Evolutionary conservation across 176 grass and related monocot genomes (phyloP).

Genomic region (Poa annua): DNA sequence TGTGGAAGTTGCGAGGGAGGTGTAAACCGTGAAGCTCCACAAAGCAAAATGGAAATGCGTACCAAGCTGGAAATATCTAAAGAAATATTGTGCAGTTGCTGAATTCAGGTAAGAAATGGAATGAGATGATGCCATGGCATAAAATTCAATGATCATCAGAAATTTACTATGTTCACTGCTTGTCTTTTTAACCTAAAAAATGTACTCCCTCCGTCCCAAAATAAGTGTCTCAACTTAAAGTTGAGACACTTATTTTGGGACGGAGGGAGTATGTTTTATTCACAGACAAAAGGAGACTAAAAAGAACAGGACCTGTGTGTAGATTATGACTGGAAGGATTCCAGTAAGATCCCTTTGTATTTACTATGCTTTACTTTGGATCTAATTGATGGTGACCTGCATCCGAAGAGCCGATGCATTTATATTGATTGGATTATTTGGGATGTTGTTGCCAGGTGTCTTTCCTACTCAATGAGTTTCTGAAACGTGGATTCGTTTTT

Average conservation of each 20-base stretch:
- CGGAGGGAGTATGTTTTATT: too few species aligned
- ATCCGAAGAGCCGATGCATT: slow-evolving; percentile 1
- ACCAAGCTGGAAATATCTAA: slow-evolving; percentile 9
- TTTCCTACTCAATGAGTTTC: slow-evolving; percentile 41
- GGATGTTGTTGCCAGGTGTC: slow-evolving; percentile 5
- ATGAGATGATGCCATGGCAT: slow-evolving; percentile 17
- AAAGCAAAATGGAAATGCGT: slow-evolving; percentile 32
- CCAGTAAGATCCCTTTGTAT: slow-evolving; percentile 37
- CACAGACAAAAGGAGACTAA: slow-evolving; percentile 25
- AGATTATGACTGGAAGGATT: slow-evolving; percentile 8
- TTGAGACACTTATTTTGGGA: too few species aligned
- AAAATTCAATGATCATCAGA: neutral
- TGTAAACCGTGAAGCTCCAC: slow-evolving; percentile 12
- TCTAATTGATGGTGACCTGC: slow-evolving; percentile 30
- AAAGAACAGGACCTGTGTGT: slow-evolving; percentile 10
- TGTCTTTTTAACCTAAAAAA: slow-evolving; percentile 12
- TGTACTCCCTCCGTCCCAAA: too few species aligned
- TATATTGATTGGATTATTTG: slow-evolving; percentile 10
- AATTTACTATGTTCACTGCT: slow-evolving; percentile 12
- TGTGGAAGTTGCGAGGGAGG: slow-evolving; percentile 3
- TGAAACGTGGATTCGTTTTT: slow-evolving; percentile 43
- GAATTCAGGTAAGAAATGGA: slow-evolving; percentile 32
- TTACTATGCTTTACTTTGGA: slow-evolving; percentile 33
- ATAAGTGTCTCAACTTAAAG: too few species aligned
- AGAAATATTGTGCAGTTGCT: neutral